phyloP scores from a whole-genome alignment of 2,329 filamentous ascomycete species.

The Penicillium brevicompactum region DNA sequence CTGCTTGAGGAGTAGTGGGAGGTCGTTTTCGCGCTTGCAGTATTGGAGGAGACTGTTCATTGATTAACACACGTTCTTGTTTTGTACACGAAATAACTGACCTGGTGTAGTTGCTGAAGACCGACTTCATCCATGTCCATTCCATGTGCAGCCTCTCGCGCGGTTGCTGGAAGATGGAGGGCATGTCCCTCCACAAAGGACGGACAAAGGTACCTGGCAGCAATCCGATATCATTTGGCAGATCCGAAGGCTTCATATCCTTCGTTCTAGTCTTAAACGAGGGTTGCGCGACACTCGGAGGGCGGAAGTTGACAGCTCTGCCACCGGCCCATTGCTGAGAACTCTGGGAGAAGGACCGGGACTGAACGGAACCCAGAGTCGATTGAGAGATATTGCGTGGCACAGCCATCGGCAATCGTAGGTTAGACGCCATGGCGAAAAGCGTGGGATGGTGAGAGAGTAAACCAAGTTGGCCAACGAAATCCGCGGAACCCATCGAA shows the following conservation, averaged over 20 bases:
- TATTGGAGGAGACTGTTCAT: slow-evolving; percentile 24
- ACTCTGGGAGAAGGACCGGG: slow-evolving; percentile 39
- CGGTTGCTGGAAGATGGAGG: slow-evolving; percentile 42
- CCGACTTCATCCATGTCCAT: slow-evolving; percentile 42
- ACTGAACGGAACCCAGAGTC: slow-evolving; percentile 25
- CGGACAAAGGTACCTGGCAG: slow-evolving; percentile 47
- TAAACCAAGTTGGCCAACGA: slow-evolving; percentile 14
- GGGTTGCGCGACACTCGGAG: slow-evolving; percentile 28
- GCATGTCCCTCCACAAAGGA: slow-evolving; percentile 43
- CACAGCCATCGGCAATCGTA: slow-evolving; percentile 26
- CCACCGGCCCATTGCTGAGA: slow-evolving; percentile 26
- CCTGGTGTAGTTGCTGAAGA: slow-evolving; percentile 38
- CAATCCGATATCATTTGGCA: slow-evolving; percentile 50
- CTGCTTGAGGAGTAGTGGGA: slow-evolving; percentile 38
- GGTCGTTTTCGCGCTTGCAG: slow-evolving; percentile 34
- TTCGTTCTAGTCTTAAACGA: slow-evolving; percentile 41
- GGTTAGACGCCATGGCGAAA: slow-evolving; percentile 36
- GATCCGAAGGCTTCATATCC: slow-evolving; percentile 32
- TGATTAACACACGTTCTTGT: background rate
- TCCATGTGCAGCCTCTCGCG: slow-evolving; percentile 40
- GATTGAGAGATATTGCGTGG: slow-evolving; percentile 19
- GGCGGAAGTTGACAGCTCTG: slow-evolving; percentile 19
- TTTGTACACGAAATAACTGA: slow-evolving; percentile 21
- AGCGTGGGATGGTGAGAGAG: slow-evolving; percentile 7
- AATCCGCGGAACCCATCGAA: slow-evolving; percentile 19